Evolutionary conservation across 495 filamentous ascomycete genomes (phyloP), one percentile per base, ranked within the genome.

Genomic region (Lophiostoma macrostomum): DNA sequence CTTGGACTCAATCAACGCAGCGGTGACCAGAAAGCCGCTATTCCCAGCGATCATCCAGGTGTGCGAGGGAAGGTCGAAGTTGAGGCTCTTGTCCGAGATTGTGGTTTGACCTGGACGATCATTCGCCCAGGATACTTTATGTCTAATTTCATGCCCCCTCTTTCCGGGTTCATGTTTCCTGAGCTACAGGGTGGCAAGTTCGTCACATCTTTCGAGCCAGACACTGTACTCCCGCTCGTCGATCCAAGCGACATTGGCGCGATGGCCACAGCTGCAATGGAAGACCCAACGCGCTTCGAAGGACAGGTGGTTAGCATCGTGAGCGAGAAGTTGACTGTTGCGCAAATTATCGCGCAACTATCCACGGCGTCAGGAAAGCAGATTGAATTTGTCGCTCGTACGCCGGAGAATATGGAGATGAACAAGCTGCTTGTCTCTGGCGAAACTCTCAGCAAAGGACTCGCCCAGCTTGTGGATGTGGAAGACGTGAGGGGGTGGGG

Each of bases 61-160:
- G 19, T 77, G 0, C 43, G 63, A 5, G 46, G 60, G 14, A 79
- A 80, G 46, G 49, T 60, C 12, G 38, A 49, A 1, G 68, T 75
- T 39, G 75, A 77, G 31, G 20, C 42, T 16, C 22, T 57, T 5
- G 53, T 57, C 18, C 37, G 31, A 27, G 45, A 69, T 3, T 50
- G 37, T 25, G 45, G 44, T 3, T 27, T 57, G 12, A 37, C 60
- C 12, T 76, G 71, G 67, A 74, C 74, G 0, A 70, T 78, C 25
- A 24, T 78, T 6, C 67, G 71, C 7, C 72, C 73, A 1, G 74
- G 68, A 2, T 71, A 68, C 34, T 80, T 78, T 67, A 79, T 79
- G 76, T 63, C 69, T 4, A 80, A 80, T 43, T 73, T 71, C 53
- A 51, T 77, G 3, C 23, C 36, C 0, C 72, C 73, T 5, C 58